Conservation (phyloP, 371 early-diverging fungal genomes). For the Mycotypha africana region DNA sequence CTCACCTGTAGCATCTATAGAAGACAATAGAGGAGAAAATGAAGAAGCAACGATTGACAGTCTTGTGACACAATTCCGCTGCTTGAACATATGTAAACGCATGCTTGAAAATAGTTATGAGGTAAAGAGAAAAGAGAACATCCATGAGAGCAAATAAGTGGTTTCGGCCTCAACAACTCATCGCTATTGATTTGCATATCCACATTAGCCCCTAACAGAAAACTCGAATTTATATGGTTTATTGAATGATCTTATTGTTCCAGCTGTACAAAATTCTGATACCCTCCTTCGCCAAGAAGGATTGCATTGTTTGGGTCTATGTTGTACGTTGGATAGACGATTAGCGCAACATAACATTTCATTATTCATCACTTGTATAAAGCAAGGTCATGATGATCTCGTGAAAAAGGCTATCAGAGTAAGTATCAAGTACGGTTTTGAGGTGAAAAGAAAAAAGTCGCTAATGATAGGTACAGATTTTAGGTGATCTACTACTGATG, state of each 20-base stretch:
- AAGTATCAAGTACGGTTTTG: conserved; percentile 3
- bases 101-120: conserved; percentile 70
- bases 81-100: conserved; percentile 66
- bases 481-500: conserved; percentile 58
- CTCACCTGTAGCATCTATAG: too few species aligned
- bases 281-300: conserved; percentile 67
- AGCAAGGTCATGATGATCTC: conserved; percentile 38
- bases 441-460: too few species aligned
- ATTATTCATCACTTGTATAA: conserved; percentile 38
- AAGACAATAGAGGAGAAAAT: background rate
- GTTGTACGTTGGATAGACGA: conserved; percentile 62
- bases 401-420: conserved; percentile 45
- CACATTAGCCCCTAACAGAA: conserved; percentile 46
- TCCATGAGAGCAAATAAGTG: too few species aligned
- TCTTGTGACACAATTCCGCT: conserved; percentile 26
- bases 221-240: conserved; percentile 76
- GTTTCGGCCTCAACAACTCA: too few species aligned
- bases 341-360: conserved; percentile 44
- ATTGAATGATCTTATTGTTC: conserved; percentile 73
- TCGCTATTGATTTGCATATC: background rate
- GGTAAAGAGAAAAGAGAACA: too few species aligned
- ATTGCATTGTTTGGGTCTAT: conserved; percentile 75
- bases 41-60: background rate
- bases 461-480: conserved; percentile 43
- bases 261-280: conserved; percentile 71